Base-by-base conservation (phyloP, 2,329 filamentous ascomycete genomes). In the Fusarium dlaminii region DNA sequence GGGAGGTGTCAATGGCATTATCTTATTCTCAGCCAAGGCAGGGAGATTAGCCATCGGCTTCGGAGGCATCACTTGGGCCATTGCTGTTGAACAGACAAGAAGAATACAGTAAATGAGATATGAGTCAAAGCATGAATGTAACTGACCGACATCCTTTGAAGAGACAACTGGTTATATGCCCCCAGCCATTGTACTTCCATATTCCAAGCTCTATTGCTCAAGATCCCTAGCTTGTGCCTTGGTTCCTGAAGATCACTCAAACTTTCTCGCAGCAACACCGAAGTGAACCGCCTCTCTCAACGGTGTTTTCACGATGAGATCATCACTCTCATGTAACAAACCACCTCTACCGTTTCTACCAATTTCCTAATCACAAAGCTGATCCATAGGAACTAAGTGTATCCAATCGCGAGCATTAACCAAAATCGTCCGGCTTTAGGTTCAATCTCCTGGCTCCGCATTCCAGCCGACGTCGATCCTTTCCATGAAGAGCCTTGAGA, bases 111-210 rank as follows among this genome's bases (percentile, higher is more conserved):
- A 7, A 27, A 69, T 10, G 24, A 30, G 11, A 32, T 37, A 29
- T 9, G 12, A 34, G 27, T 29, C 6, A 10, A 48, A 49, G 11
- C 20, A 37, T 32, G 45, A 36, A 15, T 3, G 13, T 17, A n/a
- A 32, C 18, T 27, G 20, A 17, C 10, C 29, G 39, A 14, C 24
- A 49, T 57, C 24, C 8, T 13, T 24, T 30, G 37, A 66, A 58
- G 36, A 46, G 18, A 8, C 45, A 66, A 58, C 39, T 62, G n/a
- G 5, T 71, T 70, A 62, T 70, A 71, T 70, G 54, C n/a, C 22
- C 32, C 20, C 20, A 49, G 11, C 10, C 22, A 18, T 42, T 42
- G 8, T 13, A 20, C 10, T 37, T n/a, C 20, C 5, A 40, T 22
- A 15, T 27, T n/a, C 7, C 7, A 29, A 39, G 17, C 20, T 10